These are phyloP conservation scores for Nigrospora oryzae DNA, from an alignment of 2,329 filamentous ascomycete species.

Conservation along the genomic window DNA sequence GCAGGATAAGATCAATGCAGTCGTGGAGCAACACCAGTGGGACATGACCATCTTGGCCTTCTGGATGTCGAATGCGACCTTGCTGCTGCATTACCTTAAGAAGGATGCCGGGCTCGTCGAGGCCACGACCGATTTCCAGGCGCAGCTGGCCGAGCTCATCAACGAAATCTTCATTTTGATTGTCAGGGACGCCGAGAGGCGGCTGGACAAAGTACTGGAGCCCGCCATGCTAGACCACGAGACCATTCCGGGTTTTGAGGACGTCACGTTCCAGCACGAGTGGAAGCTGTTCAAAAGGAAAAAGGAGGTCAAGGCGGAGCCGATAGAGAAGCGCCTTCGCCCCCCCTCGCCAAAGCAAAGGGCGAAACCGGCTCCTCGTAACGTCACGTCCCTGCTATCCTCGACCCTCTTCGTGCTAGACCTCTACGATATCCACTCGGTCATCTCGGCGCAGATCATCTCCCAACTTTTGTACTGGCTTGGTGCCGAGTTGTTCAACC, in stretches of 20 bases:
- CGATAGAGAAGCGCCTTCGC: constrained; percentile 80
- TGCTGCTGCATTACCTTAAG: constrained; percentile 93
- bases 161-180: constrained; percentile 99
- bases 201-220: constrained; percentile 93
- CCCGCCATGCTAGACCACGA: constrained; percentile 94
- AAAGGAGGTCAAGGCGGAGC: constrained; percentile 81
- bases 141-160: constrained; percentile 86
- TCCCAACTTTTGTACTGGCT: constrained; percentile 95
- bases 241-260: constrained; percentile 94
- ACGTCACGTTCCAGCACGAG: constrained; percentile 94
- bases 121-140: constrained; percentile 81
- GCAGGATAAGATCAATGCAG: constrained; percentile 93
- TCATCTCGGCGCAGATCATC: constrained; percentile 86
- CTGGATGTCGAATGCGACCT: constrained; percentile 95
- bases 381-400: constrained; percentile 89
- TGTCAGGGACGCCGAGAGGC: constrained; percentile 87
- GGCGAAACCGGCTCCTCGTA: constrained; percentile 85
- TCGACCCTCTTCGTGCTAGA: constrained; percentile 96
- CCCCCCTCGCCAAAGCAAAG: constrained; percentile 90
- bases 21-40: constrained; percentile 95
- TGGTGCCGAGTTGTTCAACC: constrained; percentile 91
- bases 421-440: constrained; percentile 97
- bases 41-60: constrained; percentile 99
- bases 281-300: constrained; percentile 97
- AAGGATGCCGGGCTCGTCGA: constrained; percentile 79